A percentile compares a stretch with the other conserved stretches of the same genome.
phyloP scores from a whole-genome alignment of 306 rosid genomes.

The Alnus rubra region DNA sequence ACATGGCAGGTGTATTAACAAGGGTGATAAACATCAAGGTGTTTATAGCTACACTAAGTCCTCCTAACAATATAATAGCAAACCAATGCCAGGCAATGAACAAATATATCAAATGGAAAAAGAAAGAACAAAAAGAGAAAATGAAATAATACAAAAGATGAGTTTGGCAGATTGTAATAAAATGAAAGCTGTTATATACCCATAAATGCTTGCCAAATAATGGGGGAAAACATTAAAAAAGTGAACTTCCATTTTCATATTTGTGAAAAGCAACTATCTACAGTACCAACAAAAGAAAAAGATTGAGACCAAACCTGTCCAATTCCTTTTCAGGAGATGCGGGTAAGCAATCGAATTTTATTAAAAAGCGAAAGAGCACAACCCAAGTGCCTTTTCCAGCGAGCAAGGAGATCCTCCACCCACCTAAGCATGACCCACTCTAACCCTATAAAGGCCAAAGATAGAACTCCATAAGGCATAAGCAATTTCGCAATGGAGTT shows the following conservation, averaged over 20 bases:
- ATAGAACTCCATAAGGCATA: too few relatives aligned
- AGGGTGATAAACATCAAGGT: neutral
- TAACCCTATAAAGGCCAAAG: too few relatives aligned
- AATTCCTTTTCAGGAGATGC: too few relatives aligned
- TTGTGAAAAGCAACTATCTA: neutral
- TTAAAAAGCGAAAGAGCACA: too few relatives aligned
- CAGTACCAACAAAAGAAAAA: neutral
- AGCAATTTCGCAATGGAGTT: too few relatives aligned
- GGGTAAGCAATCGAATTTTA: too few relatives aligned
- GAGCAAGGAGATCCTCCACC: too few relatives aligned
- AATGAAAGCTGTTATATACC: neutral
- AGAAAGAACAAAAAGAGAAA: neutral
- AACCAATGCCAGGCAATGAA: constrained; percentile 8
- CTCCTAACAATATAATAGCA: neutral
- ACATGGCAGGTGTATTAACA: neutral
- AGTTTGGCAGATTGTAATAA: neutral
- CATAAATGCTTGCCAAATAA: neutral
- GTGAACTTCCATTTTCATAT: neutral
- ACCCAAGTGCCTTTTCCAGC: too few relatives aligned
- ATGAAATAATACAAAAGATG: neutral
- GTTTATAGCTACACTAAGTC: constrained; percentile 7
- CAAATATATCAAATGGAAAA: neutral
- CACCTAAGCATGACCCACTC: too few relatives aligned
- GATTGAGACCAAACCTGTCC: too few relatives aligned
- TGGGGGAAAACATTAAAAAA: neutral